Evolutionary conservation across 352 stramenopile species (phyloP), one percentile per base, ranked within the genome.

Genomic region (Aphanomyces astaci): DNA sequence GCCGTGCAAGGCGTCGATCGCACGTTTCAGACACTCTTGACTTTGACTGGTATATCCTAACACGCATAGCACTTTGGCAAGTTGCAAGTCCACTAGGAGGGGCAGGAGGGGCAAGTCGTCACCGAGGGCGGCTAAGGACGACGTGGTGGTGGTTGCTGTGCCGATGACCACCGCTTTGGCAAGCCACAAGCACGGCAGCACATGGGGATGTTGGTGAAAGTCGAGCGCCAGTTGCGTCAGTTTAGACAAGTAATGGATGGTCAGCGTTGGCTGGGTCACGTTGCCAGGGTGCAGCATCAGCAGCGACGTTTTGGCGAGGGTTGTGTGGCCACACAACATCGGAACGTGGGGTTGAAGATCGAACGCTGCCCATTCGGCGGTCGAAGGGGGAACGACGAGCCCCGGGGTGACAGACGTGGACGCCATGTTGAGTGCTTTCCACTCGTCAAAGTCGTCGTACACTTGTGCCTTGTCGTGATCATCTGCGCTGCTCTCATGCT

Each of bases 201-300:
- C 71, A 19, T 81, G 59, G 9, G 78, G 62, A 33, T 77, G 73
- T 10, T 74, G 72, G 28, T 69, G 55, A 17, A 78, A 62, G 1
- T 75, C 52, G 15, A 59, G 55, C 22, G 90, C 66, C 63, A 87
- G 66, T 7, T 33, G 19, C 22, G 88, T 27, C 7, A 92, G 36
- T 7, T 76, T 72, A 40, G 89, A 75, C 4, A 93, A 64, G 17
- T 82, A 81, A 30, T 69, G 46, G 4, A 77, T 28, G 0, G 77
- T 84, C 2, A 90, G 64, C 25, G 82, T 71, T 7, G 81, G 75
- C 22, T 92, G 79, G 0, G 76, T 78, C 49, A 90, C 71, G 32
- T 59, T 68, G 2, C 25, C 40, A 45, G 62, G 43, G 7, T 57
- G 7, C 33, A 68, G 51, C n/a, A 52, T 39, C 51, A 68, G 15